phyloP scores from a whole-genome alignment of 768 basidiomycete genomes.

The Naganishia vishniacii region DNA sequence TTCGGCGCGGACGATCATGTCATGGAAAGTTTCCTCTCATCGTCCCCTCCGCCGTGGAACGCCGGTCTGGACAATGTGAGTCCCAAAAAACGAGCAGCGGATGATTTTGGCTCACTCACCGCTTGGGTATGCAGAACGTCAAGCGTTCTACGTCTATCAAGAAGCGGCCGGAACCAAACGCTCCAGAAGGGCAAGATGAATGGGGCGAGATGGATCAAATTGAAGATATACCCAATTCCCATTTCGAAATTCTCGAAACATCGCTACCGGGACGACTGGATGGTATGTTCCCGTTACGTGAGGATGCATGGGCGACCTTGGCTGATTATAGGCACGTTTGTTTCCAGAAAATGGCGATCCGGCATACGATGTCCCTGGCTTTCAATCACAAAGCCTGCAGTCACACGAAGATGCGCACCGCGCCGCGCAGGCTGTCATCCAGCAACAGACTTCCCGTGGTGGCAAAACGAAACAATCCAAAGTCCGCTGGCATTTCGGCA shows the following conservation, averaged over 20 bases:
- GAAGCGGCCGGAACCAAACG: slow-evolving; percentile 55
- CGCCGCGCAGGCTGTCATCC: slow-evolving; percentile 41
- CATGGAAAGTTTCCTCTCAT: slow-evolving; percentile 50
- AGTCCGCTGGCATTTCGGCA: slow-evolving; percentile 97
- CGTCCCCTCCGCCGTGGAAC: slow-evolving; percentile 50
- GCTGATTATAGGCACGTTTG: neutral
- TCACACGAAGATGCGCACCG: slow-evolving; percentile 41
- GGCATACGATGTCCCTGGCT: slow-evolving; percentile 24
- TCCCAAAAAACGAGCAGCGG: slow-evolving; percentile 62
- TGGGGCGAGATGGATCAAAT: slow-evolving; percentile 57
- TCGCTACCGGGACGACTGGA: slow-evolving; percentile 60
- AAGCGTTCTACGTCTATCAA: slow-evolving; percentile 23
- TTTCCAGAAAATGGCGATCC: slow-evolving; percentile 25
- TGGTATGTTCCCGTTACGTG: slow-evolving; percentile 30
- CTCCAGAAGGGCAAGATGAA: slow-evolving; percentile 72
- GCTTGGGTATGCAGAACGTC: neutral
- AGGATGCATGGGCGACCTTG: neutral
- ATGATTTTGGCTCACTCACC: slow-evolving; percentile 51
- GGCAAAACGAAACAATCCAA: slow-evolving; percentile 62
- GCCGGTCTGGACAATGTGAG: slow-evolving; percentile 41
- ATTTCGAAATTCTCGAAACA: slow-evolving; percentile 83
- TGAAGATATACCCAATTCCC: slow-evolving; percentile 57
- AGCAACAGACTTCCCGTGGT: slow-evolving; percentile 22
- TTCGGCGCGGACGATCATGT: slow-evolving; percentile 71
- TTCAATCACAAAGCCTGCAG: slow-evolving; percentile 27